Evolutionary conservation across 106 monocot genomes (phyloP).

Genomic region (Phalaenopsis aphrodite): DNA sequence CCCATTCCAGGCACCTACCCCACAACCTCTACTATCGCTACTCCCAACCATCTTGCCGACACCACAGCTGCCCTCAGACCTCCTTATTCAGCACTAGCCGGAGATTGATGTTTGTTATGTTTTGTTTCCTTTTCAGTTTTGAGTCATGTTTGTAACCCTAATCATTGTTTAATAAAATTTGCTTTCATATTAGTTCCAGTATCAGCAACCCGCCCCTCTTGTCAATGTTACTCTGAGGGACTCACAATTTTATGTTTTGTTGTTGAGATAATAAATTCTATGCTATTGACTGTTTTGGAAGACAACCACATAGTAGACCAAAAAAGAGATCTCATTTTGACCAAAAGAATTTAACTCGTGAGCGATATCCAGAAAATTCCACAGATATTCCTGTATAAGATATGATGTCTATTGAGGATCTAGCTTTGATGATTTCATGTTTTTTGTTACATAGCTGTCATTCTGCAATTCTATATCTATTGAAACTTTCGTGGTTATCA

Average conservation of each 20-base stretch:
- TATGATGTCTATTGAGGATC: not conserved
- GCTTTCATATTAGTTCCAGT: not conserved
- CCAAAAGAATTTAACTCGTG: not conserved
- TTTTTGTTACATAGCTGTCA: not conserved
- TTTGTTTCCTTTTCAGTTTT: too few relatives aligned
- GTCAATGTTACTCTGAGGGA: not conserved
- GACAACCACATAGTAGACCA: not conserved
- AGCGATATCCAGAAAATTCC: not conserved
- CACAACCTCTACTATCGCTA: too few relatives aligned
- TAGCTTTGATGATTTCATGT: not conserved
- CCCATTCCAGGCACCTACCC: too few relatives aligned
- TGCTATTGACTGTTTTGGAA: not conserved
- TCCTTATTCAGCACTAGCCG: too few relatives aligned
- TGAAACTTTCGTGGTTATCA: not conserved
- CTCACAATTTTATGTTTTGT: not conserved
- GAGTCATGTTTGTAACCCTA: too few relatives aligned
- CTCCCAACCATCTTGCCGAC: too few relatives aligned
- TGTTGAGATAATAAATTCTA: not conserved
- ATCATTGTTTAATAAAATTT: not conserved
- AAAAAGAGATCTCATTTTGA: not conserved
- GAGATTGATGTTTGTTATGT: too few relatives aligned
- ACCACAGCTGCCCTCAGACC: too few relatives aligned
- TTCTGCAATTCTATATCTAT: not conserved
- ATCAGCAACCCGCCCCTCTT: not conserved
- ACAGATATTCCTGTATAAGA: not conserved